A percentile compares a stretch with the other conserved stretches of the same genome.
These are phyloP conservation scores for Shiraia bambusicola DNA, from an alignment of 2,329 filamentous ascomycete species.

Conservation along the genomic window DNA sequence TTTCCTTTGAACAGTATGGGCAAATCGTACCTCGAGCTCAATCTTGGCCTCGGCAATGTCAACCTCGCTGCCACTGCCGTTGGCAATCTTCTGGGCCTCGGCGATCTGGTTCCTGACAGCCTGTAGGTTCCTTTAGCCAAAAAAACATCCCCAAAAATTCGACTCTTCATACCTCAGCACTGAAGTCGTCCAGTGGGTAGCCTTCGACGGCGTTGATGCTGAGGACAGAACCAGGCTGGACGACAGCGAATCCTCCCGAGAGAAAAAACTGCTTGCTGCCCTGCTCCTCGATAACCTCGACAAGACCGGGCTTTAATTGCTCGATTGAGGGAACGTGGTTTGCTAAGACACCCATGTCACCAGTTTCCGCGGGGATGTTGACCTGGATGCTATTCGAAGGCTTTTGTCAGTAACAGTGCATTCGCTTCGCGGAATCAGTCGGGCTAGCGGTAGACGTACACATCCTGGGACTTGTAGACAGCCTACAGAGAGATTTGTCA, in stretches of 20 bases:
- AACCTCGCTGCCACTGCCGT: constrained; percentile 88
- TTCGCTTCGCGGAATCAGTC: constrained; percentile 24
- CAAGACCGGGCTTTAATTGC: constrained; percentile 94
- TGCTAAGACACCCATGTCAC: constrained; percentile 98
- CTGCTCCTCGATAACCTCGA: constrained; percentile 93
- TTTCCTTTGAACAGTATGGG: constrained; percentile 7
- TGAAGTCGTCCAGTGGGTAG: constrained; percentile 94
- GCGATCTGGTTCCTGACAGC: constrained; percentile 85
- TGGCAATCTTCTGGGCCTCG: constrained; percentile 93
- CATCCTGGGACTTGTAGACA: constrained; percentile 70
- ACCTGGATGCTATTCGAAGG: constrained; percentile 75
- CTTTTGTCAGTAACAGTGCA: constrained; percentile 34
- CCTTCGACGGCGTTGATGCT: constrained; percentile 99
- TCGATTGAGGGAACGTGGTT: constrained; percentile 99
- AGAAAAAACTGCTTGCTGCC: constrained; percentile 98
- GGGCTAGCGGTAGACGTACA: constrained; percentile 56
- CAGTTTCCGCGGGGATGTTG: constrained; percentile 96
- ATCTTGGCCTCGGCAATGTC: constrained; percentile 99
- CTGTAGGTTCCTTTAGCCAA: constrained; percentile 39
- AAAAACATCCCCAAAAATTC: not conserved
- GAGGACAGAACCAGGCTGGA: constrained; percentile 90
- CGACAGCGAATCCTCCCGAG: constrained; percentile 93
- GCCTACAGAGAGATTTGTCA: constrained; percentile 50
- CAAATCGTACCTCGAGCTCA: constrained; percentile 80
- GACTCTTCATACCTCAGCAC: constrained; percentile 63